These are phyloP conservation scores for Eutypa lata DNA, from an alignment of 2,329 filamentous ascomycete species.

Conservation along the genomic window DNA sequence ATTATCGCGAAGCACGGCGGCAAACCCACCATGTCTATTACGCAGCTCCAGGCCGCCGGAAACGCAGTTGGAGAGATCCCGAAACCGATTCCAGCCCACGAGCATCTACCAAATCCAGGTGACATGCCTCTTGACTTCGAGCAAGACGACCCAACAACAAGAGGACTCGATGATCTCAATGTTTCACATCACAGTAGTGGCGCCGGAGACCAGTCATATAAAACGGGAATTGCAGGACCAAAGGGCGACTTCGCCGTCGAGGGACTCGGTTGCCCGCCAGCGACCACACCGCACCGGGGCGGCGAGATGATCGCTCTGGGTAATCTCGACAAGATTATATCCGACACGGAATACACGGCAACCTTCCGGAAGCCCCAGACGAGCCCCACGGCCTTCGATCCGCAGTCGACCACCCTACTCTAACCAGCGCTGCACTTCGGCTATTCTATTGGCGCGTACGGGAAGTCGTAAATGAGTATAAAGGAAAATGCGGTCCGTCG, in stretches of 20 bases:
- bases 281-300: slow-evolving; percentile 63
- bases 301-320: slow-evolving; percentile 66
- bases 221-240: slow-evolving; percentile 57
- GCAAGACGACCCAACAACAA: slow-evolving; percentile 44
- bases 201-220: slow-evolving; percentile 54
- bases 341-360: slow-evolving; percentile 63
- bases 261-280: slow-evolving; percentile 31
- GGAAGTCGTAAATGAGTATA: slow-evolving; percentile 55
- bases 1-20: slow-evolving; percentile 62
- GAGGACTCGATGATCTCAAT: slow-evolving; percentile 52
- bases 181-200: slow-evolving; percentile 42
- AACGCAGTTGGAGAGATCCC: no score
- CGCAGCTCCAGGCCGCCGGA: slow-evolving; percentile 58
- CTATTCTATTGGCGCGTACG: slow-evolving; percentile 71
- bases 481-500: slow-evolving; percentile 48
- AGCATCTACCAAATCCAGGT: slow-evolving; percentile 60
- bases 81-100: slow-evolving; percentile 42
- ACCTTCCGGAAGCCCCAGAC: slow-evolving; percentile 76
- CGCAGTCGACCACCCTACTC: slow-evolving; percentile 69
- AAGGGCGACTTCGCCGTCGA: slow-evolving; percentile 49
- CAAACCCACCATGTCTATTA: slow-evolving; percentile 73
- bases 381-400: slow-evolving; percentile 69
- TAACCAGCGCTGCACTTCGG: slow-evolving; percentile 73
- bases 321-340: slow-evolving; percentile 56
- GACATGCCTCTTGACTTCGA: slow-evolving; percentile 55